These are phyloP conservation scores for Raffaelea deltoideospora DNA, from an alignment of 2,329 filamentous ascomycete species.

Conservation along the genomic window DNA sequence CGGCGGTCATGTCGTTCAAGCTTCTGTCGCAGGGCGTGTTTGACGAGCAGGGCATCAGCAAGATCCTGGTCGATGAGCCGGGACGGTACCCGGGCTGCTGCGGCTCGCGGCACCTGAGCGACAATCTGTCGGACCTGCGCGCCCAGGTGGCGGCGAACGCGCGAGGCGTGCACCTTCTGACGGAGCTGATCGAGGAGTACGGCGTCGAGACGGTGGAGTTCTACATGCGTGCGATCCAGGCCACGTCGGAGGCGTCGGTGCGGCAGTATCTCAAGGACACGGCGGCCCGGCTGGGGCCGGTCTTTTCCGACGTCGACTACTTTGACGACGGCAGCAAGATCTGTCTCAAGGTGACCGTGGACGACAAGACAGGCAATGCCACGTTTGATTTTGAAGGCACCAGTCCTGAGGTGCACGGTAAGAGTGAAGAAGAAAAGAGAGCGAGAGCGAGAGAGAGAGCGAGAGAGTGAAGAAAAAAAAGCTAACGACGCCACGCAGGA, in stretches of 20 bases:
- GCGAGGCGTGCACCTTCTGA: conserved; percentile 59
- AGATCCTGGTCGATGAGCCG: conserved; percentile 46
- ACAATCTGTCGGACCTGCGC: conserved; percentile 62
- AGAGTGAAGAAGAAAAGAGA: background rate
- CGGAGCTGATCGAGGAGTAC: conserved; percentile 56
- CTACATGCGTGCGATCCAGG: conserved; percentile 66
- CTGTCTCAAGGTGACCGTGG: conserved; percentile 15
- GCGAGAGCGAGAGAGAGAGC: background rate
- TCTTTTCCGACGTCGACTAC: conserved; percentile 18
- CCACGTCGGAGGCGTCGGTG: conserved; percentile 59
- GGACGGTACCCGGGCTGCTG: conserved; percentile 53
- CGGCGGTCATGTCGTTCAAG: conserved; percentile 49
- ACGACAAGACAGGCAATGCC: conserved; percentile 15
- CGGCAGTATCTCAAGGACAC: conserved; percentile 51
- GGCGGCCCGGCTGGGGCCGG: conserved; percentile 35
- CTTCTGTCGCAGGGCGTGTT: conserved; percentile 63
- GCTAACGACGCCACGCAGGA: background rate
- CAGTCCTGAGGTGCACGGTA: conserved; percentile 14
- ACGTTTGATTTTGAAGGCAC: conserved; percentile 21
- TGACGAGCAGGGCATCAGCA: conserved; percentile 57
- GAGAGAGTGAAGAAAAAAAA: background rate
- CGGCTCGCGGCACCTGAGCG: conserved; percentile 55
- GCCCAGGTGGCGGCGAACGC: conserved; percentile 62
- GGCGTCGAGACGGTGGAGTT: conserved; percentile 13
- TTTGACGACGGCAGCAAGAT: conserved; percentile 23